Conservation (phyloP, 2,329 filamentous ascomycete species). For the Sporothrix luriei region DNA sequence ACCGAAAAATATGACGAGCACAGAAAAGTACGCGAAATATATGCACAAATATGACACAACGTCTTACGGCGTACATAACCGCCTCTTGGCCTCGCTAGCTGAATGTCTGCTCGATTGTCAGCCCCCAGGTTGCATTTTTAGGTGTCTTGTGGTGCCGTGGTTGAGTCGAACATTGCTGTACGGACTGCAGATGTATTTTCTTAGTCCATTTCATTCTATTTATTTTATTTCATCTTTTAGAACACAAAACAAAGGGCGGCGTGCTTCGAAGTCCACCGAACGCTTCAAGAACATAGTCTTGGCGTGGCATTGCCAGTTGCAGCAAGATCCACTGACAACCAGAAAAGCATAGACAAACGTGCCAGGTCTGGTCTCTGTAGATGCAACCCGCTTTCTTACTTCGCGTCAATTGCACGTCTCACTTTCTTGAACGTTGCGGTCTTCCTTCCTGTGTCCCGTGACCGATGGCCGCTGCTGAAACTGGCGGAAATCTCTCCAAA, state of each 20-base stretch:
- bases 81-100: neutral
- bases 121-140: constrained; percentile 16
- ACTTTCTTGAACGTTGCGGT: neutral
- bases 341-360: neutral
- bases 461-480: constrained; percentile 19
- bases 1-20: neutral
- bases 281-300: neutral
- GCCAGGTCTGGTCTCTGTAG: neutral
- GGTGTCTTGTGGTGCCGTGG: constrained; percentile 3
- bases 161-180: neutral
- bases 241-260: neutral
- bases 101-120: neutral
- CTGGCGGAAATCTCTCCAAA: too few relatives aligned
- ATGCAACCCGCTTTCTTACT: neutral
- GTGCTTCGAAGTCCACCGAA: neutral
- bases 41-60: neutral
- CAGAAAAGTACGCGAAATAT: neutral
- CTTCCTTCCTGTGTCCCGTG: constrained; percentile 16
- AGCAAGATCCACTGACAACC: constrained; percentile 1
- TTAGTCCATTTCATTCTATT: too few relatives aligned
- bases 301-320: neutral
- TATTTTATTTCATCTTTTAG: neutral
- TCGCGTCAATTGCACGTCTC: neutral
- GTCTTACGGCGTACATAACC: neutral
- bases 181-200: neutral